These are phyloP conservation scores for Xerocomus amazonicus DNA, from an alignment of 1,284 basidiomycete species.

Conservation along the genomic window DNA sequence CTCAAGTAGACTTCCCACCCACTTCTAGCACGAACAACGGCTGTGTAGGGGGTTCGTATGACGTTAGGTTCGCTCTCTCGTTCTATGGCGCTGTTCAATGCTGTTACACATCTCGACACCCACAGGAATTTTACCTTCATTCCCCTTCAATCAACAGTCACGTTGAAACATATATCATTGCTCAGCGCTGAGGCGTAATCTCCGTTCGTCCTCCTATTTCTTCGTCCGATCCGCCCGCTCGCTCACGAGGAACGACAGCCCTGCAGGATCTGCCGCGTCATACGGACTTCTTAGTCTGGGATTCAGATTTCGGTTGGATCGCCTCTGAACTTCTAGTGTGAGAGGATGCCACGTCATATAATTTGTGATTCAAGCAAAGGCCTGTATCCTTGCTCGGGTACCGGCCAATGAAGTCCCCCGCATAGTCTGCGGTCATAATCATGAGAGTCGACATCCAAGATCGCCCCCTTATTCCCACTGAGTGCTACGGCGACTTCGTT, in stretches of 20 bases:
- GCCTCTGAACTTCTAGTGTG: background rate
- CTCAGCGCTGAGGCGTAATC: conserved; percentile 9
- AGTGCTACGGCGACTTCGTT: conserved; percentile 5
- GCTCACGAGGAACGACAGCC: conserved; percentile 4
- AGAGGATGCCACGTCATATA: too few relatives aligned
- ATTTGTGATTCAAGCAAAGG: background rate
- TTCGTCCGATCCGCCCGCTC: conserved; percentile 16
- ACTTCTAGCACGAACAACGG: too few relatives aligned
- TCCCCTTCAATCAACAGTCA: background rate
- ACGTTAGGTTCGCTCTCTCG: background rate
- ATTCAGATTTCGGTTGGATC: background rate
- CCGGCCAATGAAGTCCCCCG: conserved; percentile 2
- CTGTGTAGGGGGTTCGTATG: background rate
- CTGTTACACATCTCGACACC: background rate
- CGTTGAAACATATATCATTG: background rate
- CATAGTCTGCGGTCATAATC: conserved; percentile 16
- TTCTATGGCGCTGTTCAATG: background rate
- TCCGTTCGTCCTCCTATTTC: conserved; percentile 12
- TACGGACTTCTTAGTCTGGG: background rate
- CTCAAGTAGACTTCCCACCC: too few relatives aligned
- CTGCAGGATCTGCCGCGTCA: conserved; percentile 4
- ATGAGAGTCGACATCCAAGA: conserved; percentile 12
- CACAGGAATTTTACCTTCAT: background rate
- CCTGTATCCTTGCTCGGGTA: background rate
- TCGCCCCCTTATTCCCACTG: conserved; percentile 20